Evolutionary conservation across 1,284 basidiomycete genomes (phyloP).

Genomic region (Ceratobasidium theobromae): DNA sequence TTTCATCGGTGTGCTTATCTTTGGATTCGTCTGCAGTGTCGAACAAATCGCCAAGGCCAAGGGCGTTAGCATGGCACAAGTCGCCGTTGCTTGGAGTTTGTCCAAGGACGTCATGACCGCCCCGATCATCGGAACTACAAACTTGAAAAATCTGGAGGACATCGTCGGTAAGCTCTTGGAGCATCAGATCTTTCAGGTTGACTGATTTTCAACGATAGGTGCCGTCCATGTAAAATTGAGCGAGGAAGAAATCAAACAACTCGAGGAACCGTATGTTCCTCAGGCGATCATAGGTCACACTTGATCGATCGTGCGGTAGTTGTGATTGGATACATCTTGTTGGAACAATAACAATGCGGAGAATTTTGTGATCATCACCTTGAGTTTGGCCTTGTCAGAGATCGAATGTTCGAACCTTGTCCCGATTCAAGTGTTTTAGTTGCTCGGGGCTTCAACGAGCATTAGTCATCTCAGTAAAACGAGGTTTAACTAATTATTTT

Average conservation of each 20-base stretch:
- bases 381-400: too few species aligned
- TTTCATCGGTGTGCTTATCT: neutral
- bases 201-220: neutral
- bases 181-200: neutral
- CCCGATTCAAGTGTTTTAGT: neutral
- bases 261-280: neutral
- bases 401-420: too few species aligned
- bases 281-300: neutral
- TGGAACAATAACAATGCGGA: neutral
- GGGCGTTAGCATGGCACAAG: constrained; percentile 37
- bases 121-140: constrained; percentile 30
- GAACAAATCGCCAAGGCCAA: constrained; percentile 35
- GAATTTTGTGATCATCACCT: neutral
- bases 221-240: neutral
- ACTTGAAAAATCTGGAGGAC: neutral
- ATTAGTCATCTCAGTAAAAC: neutral
- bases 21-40: constrained; percentile 24
- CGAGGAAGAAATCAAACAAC: neutral
- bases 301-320: too few species aligned
- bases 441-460: neutral
- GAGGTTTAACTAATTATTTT: neutral
- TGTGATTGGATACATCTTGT: neutral
- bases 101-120: constrained; percentile 29
- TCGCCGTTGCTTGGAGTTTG: constrained; percentile 9
- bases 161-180: neutral